Evolutionary conservation across 108 stramenopile species (phyloP), one percentile per base, ranked within the genome.

Genomic region (Pseudonitzschia multistriata): DNA sequence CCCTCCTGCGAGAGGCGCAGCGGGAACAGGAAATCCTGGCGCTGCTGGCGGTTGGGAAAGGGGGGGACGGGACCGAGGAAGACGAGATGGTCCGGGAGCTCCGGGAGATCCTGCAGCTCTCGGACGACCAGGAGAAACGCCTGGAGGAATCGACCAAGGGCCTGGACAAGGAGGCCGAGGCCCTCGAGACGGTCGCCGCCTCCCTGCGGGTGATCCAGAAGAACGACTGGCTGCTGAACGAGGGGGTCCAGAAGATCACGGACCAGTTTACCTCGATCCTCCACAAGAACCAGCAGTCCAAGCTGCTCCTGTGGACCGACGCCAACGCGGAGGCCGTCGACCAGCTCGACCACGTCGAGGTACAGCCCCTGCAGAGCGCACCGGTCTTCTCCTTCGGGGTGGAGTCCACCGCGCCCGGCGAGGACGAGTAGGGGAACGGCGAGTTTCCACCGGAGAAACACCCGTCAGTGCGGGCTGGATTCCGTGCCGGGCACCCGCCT

Each of bases 301-400:
- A 95, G 68, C 89, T 95, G 70, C 66, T 95, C 34, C 71, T 92
- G 31, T 95, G 93, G 93, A 78, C 86, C 7, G 93, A 95, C 76
- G 73, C 85, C 68, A 95, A 95, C 80, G 83, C 81, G 42, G 93
- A 95, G 65, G 80, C 88, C 21, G 85, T 95, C 42, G 93, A 95
- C 64, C 83, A 87, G 66, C 65, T 95, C 29, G 90, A 95, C 67
- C 85, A 83, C 65, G 87, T 90, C 5, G 66, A 86, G 50, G 84
- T 83, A 13, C 74, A 83, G 22, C 74, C 83, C 0, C 39, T 69
- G 3, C 75, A 80, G 59, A 80, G 70, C 37, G 74, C 68, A 35
- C 93, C 90, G 7, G 60, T 87, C 21, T 94, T 91, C 75, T 76
- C 78, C 6, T 94, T 94, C 79, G 93, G 93, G 1, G 83, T 88